Conservation (phyloP, 768 basidiomycete genomes). For the Tricholomella constricta region DNA sequence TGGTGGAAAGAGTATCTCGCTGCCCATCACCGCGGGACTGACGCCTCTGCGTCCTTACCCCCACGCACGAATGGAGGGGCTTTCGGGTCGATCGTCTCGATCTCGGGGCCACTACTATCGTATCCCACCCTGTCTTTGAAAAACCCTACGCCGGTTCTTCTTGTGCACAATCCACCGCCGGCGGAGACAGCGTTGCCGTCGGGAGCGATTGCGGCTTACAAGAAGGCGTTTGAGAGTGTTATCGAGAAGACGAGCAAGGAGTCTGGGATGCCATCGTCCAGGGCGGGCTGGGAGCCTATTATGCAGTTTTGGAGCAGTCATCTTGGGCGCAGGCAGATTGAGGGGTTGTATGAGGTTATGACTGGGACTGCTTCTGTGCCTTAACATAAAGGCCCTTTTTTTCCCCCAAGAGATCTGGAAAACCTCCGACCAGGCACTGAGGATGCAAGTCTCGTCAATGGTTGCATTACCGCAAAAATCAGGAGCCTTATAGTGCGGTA, state of each 20-base stretch:
- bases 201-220: conserved; percentile 52
- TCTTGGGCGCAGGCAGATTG: conserved; percentile 55
- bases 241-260: conserved; percentile 51
- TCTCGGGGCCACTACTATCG: conserved; percentile 77
- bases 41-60: conserved; percentile 6
- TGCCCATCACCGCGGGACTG: conserved; percentile 10
- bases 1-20: conserved; percentile 50
- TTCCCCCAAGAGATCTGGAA: neutral
- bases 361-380: conserved; percentile 29
- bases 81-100: conserved; percentile 67
- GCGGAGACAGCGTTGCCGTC: conserved; percentile 45
- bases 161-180: conserved; percentile 56
- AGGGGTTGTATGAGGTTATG: conserved; percentile 73
- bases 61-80: conserved; percentile 21
- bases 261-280: conserved; percentile 73
- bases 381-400: neutral
- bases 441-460: too few species aligned
- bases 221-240: conserved; percentile 57
- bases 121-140: conserved; percentile 61
- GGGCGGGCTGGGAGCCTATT: conserved; percentile 78
- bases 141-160: conserved; percentile 63
- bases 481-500: too few species aligned
- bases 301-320: conserved; percentile 87
- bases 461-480: too few species aligned
- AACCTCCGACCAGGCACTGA: too few species aligned